Evolutionary conservation across 306 rosid genomes (phyloP), one percentile per base, ranked within the genome.

Genomic region (Hylodesmum podocarpum): DNA sequence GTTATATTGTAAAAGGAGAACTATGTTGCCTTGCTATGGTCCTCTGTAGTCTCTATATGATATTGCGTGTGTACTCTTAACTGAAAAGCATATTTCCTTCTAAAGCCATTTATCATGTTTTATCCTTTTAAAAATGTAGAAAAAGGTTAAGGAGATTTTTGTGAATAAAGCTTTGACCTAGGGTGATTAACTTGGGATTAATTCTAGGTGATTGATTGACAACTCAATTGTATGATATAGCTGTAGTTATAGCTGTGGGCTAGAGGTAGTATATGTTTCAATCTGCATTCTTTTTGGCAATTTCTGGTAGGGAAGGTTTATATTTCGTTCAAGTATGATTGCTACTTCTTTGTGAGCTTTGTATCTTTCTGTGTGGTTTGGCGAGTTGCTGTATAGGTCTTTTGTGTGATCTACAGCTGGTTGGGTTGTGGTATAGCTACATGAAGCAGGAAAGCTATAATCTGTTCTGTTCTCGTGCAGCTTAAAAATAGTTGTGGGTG

Each of bases 21-120:
- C 22, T 40, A 63, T 24, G 44, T 33, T 19, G 41, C 62, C 58
- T 51, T 53, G 40, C 55, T 36, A 46, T 46, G 40, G 70, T 24
- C 54, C 19, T 61, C 47, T 51, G 29, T n/a, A n/a, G n/a, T n/a
- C n/a, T n/a, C n/a, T 44, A 46, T 59, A 24, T 78, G 15, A 72
- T 19, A 37, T 37, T 70, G 67, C 24, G 61, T 18, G 19, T 24
- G 8, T 18, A 49, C 10, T 13, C 12, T 39, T 57, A 61, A 29
- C 36, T 61, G 66, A 25, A 53, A 36, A 57, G 13, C 21, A 40
- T 14, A 53, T 53, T 53, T 12, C 5, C 27, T 36, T 46, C 34
- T 27, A 36, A 78, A 43, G 25, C 31, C 37, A 44, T 29, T n/a
- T 43, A 44, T 31, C 47, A 12, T 25, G 75, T 54, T 65, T 31